Conservation (phyloP, 2,329 filamentous ascomycete species). For the Cryphonectria nitschkei region DNA sequence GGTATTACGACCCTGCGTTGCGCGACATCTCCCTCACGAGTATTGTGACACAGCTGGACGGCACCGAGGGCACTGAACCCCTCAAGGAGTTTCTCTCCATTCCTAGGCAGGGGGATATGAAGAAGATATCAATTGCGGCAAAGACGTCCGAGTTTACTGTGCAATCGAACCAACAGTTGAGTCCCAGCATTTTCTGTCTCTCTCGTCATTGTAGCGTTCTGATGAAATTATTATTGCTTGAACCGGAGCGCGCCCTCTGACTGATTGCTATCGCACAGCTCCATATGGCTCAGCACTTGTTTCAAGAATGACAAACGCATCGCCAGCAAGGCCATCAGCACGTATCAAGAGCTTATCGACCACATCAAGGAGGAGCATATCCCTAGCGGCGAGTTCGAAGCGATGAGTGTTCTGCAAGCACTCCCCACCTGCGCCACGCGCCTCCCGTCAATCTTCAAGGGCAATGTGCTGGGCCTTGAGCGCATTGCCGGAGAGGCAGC, state of each 20-base stretch:
- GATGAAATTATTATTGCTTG: background rate
- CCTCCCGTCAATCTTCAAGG: no score
- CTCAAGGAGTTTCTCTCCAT: background rate
- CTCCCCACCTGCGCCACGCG: background rate
- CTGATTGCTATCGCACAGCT: background rate
- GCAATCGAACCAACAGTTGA: background rate
- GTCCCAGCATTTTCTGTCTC: background rate
- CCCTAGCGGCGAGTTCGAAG: background rate
- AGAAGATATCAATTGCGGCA: background rate
- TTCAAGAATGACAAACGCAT: constrained; percentile 13
- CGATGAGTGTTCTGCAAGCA: background rate
- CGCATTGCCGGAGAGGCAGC: background rate
- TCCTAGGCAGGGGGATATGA: background rate
- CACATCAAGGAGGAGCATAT: constrained; percentile 7
- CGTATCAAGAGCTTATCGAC: background rate
- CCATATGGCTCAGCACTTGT: background rate
- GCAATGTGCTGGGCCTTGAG: constrained; percentile 2
- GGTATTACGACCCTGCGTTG: background rate
- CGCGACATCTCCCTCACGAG: background rate
- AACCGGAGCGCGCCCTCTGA: background rate
- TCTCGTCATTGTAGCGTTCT: background rate
- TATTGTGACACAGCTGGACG: constrained; percentile 6
- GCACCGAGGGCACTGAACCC: background rate
- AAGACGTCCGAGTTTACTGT: background rate
- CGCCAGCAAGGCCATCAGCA: background rate